Evolutionary conservation across 2,329 filamentous ascomycete species (phyloP).

Genomic region (Talaromyces atroroseus): DNA sequence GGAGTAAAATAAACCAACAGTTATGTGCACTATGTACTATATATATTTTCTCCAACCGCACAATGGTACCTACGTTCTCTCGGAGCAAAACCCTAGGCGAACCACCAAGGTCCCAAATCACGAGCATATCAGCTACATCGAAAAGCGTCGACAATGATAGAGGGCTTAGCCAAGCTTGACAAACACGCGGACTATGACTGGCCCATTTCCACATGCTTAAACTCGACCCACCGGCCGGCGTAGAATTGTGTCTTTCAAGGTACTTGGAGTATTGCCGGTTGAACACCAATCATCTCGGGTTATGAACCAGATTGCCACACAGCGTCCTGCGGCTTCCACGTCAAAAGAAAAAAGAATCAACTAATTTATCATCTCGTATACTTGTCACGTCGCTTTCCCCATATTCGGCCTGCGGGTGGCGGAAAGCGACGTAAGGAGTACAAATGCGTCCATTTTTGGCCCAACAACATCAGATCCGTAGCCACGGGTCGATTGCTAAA

Average conservation of each 20-base stretch:
- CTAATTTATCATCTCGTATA: too few species aligned
- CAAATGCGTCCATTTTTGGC: background rate
- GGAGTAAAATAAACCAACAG: background rate
- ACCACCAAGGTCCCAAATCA: constrained; percentile 10
- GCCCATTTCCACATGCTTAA: background rate
- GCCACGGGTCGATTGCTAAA: background rate
- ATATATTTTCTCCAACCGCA: background rate
- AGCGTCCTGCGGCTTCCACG: too few species aligned
- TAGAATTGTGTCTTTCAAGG: background rate
- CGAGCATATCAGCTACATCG: background rate
- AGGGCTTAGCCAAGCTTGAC: background rate
- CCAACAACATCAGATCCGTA: background rate
- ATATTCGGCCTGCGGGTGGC: too few species aligned
- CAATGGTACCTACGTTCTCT: background rate
- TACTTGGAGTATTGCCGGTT: background rate
- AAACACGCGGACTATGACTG: background rate
- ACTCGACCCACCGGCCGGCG: background rate
- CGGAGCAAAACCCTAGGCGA: constrained; percentile 1
- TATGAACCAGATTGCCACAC: too few species aligned
- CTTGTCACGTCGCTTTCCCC: too few species aligned
- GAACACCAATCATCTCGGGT: too few species aligned
- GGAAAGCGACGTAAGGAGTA: too few species aligned
- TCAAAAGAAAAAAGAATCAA: too few species aligned
- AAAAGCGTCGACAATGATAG: background rate
- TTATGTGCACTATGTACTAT: background rate